Percentiles rank a stretch among this genome's conserved stretches.
Evolutionary conservation across 352 stramenopile genomes (phyloP).

Genomic region (Globisporangium alternatum): DNA sequence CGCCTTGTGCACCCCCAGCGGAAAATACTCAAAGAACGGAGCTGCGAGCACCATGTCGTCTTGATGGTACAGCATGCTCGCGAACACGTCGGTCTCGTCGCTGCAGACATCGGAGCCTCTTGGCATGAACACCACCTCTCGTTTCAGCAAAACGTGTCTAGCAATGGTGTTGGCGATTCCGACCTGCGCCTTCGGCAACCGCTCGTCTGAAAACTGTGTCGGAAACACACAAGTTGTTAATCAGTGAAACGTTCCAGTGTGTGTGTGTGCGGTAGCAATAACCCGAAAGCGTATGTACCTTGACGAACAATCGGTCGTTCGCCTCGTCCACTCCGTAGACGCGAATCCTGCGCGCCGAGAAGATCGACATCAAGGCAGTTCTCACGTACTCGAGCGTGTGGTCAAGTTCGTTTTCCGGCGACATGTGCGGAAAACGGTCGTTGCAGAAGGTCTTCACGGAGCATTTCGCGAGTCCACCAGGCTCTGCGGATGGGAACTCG

Average conservation of each 20-base stretch:
- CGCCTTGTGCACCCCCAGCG: constrained; percentile 20
- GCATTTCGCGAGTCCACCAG: constrained; percentile 48
- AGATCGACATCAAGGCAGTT: constrained; percentile 48
- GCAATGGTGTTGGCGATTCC: constrained; percentile 32
- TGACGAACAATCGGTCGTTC: constrained; percentile 41
- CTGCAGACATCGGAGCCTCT: constrained; percentile 9
- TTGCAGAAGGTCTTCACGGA: constrained; percentile 75
- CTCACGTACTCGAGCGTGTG: constrained; percentile 74
- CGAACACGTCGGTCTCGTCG: constrained; percentile 23
- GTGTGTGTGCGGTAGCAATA: background rate
- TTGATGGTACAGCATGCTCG: constrained; percentile 33
- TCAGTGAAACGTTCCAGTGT: too few species aligned
- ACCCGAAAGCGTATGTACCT: constrained; percentile 32
- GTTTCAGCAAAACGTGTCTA: constrained; percentile 29
- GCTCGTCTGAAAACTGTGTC: constrained; percentile 57
- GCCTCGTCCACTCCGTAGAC: constrained; percentile 60
- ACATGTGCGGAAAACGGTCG: constrained; percentile 70
- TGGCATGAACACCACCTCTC: constrained; percentile 17
- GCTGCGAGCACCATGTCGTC: constrained; percentile 39
- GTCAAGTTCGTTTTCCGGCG: constrained; percentile 74
- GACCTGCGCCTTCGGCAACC: constrained; percentile 36
- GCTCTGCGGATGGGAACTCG: constrained; percentile 29
- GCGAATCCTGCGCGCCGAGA: constrained; percentile 51
- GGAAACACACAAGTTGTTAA: background rate
- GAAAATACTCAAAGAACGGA: constrained; percentile 49